These are phyloP conservation scores for Pseudomicrostroma phylloplanum DNA, from an alignment of 1,284 basidiomycete genomes.

Conservation along the genomic window DNA sequence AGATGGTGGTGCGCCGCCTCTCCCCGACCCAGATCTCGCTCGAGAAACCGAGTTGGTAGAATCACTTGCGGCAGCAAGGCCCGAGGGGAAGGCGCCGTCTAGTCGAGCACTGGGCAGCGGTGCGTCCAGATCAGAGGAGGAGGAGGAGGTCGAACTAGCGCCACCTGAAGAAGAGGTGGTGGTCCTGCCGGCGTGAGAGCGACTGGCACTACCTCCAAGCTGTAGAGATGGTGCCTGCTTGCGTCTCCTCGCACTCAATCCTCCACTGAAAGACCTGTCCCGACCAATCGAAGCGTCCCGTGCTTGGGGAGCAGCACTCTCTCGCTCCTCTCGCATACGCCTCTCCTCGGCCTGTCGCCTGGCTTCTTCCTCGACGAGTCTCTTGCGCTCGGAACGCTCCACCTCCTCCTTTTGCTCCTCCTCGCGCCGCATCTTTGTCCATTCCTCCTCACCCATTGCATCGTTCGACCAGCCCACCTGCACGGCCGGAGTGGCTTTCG, in stretches of 20 bases:
- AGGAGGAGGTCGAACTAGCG: no score
- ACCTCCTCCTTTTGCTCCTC: slow-evolving; percentile 37
- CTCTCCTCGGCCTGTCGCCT: slow-evolving; percentile 15
- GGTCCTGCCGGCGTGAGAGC: neutral
- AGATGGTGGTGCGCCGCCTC: neutral
- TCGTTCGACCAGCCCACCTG: slow-evolving; percentile 34
- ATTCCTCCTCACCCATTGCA: slow-evolving; percentile 42
- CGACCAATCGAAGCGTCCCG: neutral
- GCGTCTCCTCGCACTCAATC: neutral
- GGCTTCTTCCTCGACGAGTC: slow-evolving; percentile 24
- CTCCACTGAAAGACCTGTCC: neutral
- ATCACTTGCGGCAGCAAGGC: neutral
- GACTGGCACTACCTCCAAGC: neutral
- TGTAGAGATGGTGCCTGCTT: slow-evolving; percentile 1
- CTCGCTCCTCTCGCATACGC: neutral
- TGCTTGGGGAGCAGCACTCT: neutral
- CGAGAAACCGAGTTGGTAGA: neutral
- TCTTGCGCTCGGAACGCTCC: slow-evolving; percentile 24
- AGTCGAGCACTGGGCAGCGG: neutral
- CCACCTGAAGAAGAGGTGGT: no score
- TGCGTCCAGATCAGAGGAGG: neutral
- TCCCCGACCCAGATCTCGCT: neutral
- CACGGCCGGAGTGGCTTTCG: neutral
- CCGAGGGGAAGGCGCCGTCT: neutral
- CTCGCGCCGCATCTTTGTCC: slow-evolving; percentile 40